Conservation (phyloP, 345 rosid genomes). For the Sapria himalayana region DNA sequence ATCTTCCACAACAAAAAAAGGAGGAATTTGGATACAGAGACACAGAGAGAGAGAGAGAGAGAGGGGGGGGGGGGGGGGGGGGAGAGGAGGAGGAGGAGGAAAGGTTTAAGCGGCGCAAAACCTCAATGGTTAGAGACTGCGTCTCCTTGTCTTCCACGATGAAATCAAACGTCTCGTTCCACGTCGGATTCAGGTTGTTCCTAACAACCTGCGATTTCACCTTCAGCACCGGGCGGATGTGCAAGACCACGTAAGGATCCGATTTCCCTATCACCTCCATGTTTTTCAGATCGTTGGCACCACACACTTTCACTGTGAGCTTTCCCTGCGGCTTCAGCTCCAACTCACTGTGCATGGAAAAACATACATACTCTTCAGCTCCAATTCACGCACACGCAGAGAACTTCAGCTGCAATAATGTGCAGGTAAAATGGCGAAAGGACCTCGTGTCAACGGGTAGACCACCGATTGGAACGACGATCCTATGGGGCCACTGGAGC, state of each 20-base stretch:
- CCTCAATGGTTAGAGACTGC: slow-evolving; percentile 66
- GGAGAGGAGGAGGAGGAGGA: slow-evolving; percentile 5
- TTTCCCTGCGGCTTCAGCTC: slow-evolving; percentile 97
- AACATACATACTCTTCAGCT: neutral
- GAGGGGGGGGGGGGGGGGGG: too few species aligned
- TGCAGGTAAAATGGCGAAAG: neutral
- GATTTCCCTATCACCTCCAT: slow-evolving; percentile 98
- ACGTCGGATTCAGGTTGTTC: slow-evolving; percentile 85
- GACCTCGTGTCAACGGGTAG: slow-evolving; percentile 71
- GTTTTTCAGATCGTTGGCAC: slow-evolving; percentile 82
- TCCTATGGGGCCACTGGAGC: slow-evolving; percentile 99
- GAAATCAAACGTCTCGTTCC: slow-evolving; percentile 71
- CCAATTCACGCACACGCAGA: too few species aligned
- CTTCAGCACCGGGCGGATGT: slow-evolving; percentile 68
- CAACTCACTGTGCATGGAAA: slow-evolving; percentile 63
- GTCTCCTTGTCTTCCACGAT: slow-evolving; percentile 98
- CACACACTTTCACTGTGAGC: slow-evolving; percentile 41
- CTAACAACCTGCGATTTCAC: slow-evolving; percentile 63
- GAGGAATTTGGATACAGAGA: too few species aligned
- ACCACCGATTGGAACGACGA: slow-evolving; percentile 96
- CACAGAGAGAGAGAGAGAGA: too few species aligned
- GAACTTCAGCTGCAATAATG: too few species aligned
- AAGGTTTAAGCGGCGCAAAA: slow-evolving; percentile 8
- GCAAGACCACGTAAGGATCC: slow-evolving; percentile 68
- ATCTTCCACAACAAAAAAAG: too few species aligned